phyloP scores from a whole-genome alignment of 352 stramenopile genomes.

The Phytophthora citricola region DNA sequence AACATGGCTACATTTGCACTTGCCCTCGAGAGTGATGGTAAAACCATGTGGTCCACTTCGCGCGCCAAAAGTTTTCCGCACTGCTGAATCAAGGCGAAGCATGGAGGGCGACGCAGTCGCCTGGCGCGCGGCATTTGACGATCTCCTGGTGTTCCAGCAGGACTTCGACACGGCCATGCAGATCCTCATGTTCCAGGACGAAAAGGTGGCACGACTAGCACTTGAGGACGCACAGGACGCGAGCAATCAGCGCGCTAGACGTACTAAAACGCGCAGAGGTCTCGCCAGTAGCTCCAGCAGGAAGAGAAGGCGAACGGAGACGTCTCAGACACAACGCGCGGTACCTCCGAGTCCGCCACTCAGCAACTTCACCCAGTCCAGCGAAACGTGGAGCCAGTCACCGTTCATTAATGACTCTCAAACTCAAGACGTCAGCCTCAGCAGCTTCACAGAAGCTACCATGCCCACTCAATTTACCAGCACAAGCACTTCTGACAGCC shows the following conservation, averaged over 20 bases:
- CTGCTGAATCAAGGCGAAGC: conserved; percentile 1
- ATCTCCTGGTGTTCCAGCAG: conserved; percentile 62
- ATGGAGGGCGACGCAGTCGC: conserved; percentile 6
- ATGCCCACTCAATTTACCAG: background rate
- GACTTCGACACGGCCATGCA: conserved; percentile 76
- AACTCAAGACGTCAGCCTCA: background rate
- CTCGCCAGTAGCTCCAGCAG: conserved; percentile 7
- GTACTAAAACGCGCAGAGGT: conserved; percentile 15
- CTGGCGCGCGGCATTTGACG: conserved; percentile 28
- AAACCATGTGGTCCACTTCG: conserved; percentile 16
- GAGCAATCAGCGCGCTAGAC: conserved; percentile 8
- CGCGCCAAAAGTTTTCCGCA: conserved; percentile 20
- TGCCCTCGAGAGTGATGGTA: conserved; percentile 22
- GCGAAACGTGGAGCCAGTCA: conserved; percentile 3
- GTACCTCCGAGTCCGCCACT: conserved; percentile 13
- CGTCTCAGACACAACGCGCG: background rate
- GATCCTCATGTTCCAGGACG: conserved; percentile 64
- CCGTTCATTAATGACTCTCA: background rate
- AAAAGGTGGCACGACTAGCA: conserved; percentile 50
- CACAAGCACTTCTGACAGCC: too few relatives aligned
- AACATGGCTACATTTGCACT: conserved; percentile 10
- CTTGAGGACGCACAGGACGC: conserved; percentile 35
- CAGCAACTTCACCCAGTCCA: conserved; percentile 1
- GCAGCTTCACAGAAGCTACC: background rate
- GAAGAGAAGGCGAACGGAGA: conserved; percentile 19